These are phyloP conservation scores for Isoetes taiwanensis DNA, from an alignment of 75 land plant genomes.

Conservation along the genomic window DNA sequence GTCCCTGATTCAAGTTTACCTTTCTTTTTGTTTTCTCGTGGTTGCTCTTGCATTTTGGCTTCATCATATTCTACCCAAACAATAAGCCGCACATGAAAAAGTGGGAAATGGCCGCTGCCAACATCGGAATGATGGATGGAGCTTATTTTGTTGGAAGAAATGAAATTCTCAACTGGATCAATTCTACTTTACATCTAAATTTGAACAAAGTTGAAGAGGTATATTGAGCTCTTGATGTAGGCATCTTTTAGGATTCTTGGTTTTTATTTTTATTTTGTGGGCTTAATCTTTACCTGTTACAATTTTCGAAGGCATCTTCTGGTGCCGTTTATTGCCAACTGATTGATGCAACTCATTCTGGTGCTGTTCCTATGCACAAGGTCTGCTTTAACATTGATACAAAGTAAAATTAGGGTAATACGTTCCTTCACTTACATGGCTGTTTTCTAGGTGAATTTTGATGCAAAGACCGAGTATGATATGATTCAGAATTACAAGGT, in stretches of 20 bases:
- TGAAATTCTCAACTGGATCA: slow-evolving; percentile 64
- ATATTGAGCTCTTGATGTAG: neutral
- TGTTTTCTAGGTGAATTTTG: slow-evolving; percentile 11
- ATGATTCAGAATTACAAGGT: slow-evolving; percentile 18
- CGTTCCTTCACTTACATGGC: slow-evolving; percentile 5
- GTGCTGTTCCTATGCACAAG: slow-evolving; percentile 52
- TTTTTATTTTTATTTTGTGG: neutral
- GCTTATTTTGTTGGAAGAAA: slow-evolving; percentile 71
- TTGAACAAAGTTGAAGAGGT: slow-evolving; percentile 62
- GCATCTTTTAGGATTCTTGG: neutral
- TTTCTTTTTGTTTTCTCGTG: too few species aligned
- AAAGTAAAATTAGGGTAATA: neutral
- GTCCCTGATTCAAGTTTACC: too few species aligned
- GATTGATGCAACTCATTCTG: slow-evolving; percentile 64
- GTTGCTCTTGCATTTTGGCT: too few species aligned
- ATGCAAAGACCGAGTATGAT: slow-evolving; percentile 17
- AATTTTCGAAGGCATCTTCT: slow-evolving; percentile 10
- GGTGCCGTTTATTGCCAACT: slow-evolving; percentile 87
- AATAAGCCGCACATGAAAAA: too few species aligned
- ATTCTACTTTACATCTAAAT: slow-evolving; percentile 50
- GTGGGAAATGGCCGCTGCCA: slow-evolving; percentile 5
- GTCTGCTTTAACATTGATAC: slow-evolving; percentile 9
- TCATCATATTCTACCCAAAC: too few species aligned
- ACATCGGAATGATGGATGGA: slow-evolving; percentile 40
- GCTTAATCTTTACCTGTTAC: neutral